Percentiles rank a stretch among this genome's conserved stretches.
Evolutionary conservation across 225 moss, liverwort and hornwort genomes (phyloP).

Genomic region (Antitrichia curtipendula): DNA sequence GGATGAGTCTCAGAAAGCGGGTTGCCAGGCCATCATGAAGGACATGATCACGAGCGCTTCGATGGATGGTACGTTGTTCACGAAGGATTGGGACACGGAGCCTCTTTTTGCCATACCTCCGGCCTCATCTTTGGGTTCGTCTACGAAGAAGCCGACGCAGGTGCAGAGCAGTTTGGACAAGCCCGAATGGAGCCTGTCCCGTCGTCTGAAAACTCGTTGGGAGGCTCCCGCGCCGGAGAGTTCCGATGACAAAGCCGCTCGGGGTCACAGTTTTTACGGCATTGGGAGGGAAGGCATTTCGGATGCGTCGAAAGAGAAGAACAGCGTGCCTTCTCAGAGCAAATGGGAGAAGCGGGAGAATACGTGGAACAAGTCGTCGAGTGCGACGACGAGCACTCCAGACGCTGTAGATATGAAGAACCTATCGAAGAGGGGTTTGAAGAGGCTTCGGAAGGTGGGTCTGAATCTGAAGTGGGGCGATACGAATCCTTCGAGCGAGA

Average conservation of each 20-base stretch:
- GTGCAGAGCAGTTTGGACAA: conserved; percentile 18
- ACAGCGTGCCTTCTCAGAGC: conserved; percentile 24
- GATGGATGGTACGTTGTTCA: conserved; percentile 74
- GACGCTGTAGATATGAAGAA: conserved; percentile 19
- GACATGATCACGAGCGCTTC: conserved; percentile 92
- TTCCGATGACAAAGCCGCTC: conserved; percentile 29
- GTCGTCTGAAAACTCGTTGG: conserved; percentile 70
- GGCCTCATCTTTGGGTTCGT: conserved; percentile 10
- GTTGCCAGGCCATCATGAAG: conserved; percentile 85
- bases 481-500: conserved; percentile 43
- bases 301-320: conserved; percentile 40
- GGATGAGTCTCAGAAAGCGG: conserved; percentile 74
- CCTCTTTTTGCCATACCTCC: conserved; percentile 71
- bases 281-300: conserved; percentile 15
- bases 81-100: conserved; percentile 92
- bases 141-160: conserved; percentile 5
- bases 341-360: conserved; percentile 73
- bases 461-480: conserved; percentile 25
- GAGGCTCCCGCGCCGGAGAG: conserved; percentile 36
- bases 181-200: conserved; percentile 32
- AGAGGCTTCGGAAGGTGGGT: conserved; percentile 43
- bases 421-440: conserved; percentile 32
- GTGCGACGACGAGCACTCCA: background rate
- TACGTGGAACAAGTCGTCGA: conserved; percentile 34
- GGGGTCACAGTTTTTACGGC: conserved; percentile 1